These are phyloP conservation scores for Entelexis sorbosivorans DNA, from an alignment of 1,139 yeast genomes.

Conservation along the genomic window DNA sequence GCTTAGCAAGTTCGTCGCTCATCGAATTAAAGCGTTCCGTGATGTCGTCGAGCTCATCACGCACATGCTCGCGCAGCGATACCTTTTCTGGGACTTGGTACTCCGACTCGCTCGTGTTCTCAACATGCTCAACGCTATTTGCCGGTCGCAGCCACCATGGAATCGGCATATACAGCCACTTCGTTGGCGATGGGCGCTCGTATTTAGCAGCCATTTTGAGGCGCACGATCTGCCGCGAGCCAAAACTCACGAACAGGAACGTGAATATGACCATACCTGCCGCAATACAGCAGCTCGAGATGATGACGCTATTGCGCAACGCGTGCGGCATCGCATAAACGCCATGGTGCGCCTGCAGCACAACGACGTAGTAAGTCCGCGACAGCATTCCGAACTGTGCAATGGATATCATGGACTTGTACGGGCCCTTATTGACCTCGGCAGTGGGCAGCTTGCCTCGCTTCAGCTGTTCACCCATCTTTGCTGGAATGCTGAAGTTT, in stretches of 20 bases:
- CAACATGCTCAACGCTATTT: neutral
- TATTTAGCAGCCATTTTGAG: slow-evolving; percentile 64
- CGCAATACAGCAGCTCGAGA: slow-evolving; percentile 72
- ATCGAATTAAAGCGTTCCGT: slow-evolving; percentile 86
- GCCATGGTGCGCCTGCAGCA: slow-evolving; percentile 49
- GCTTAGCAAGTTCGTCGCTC: slow-evolving; percentile 81
- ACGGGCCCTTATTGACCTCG: slow-evolving; percentile 31
- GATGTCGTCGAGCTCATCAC: slow-evolving; percentile 80
- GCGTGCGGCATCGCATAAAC: slow-evolving; percentile 57
- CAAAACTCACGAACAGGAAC: slow-evolving; percentile 74
- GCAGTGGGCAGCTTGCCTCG: slow-evolving; percentile 33
- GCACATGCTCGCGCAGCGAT: slow-evolving; percentile 32
- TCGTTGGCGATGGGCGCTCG: slow-evolving; percentile 15
- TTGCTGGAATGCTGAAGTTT: slow-evolving; percentile 16
- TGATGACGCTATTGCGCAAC: slow-evolving; percentile 60
- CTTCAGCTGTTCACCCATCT: slow-evolving; percentile 29
- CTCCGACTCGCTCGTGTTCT: slow-evolving; percentile 5
- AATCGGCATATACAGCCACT: slow-evolving; percentile 16
- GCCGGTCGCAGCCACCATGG: slow-evolving; percentile 22
- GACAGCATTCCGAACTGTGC: slow-evolving; percentile 22
- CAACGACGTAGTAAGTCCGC: slow-evolving; percentile 57
- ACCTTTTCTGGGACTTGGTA: slow-evolving; percentile 28
- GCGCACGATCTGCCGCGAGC: slow-evolving; percentile 72
- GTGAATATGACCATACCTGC: slow-evolving; percentile 65
- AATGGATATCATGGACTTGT: slow-evolving; percentile 56